A percentile compares a stretch with the other conserved stretches of the same genome.
phyloP scores from a whole-genome alignment of 2,329 filamentous ascomycete genomes.

The Epichloe sp. region DNA sequence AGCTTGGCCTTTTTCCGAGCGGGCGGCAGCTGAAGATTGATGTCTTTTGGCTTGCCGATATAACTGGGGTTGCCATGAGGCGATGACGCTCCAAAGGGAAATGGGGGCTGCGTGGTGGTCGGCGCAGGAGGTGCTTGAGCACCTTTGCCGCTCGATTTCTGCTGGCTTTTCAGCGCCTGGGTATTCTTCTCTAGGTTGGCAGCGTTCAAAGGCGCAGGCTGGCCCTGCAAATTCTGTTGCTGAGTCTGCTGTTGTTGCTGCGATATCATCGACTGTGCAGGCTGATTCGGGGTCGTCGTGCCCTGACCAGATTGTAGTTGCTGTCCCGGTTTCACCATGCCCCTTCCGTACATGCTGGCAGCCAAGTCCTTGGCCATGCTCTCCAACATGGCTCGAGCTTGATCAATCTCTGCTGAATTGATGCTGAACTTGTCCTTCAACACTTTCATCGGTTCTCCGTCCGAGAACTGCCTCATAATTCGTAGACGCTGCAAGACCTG shows the following conservation, averaged over 20 bases:
- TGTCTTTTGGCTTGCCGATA: slow-evolving; percentile 36
- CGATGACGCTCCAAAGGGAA: slow-evolving; percentile 40
- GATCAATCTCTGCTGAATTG: slow-evolving; percentile 35
- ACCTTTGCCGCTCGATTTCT: slow-evolving; percentile 27
- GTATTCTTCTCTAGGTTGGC: slow-evolving; percentile 40
- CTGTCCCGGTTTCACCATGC: slow-evolving; percentile 14
- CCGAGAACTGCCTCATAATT: slow-evolving; percentile 38
- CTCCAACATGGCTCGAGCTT: slow-evolving; percentile 32
- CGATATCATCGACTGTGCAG: slow-evolving; percentile 1
- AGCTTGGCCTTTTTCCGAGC: slow-evolving; percentile 45
- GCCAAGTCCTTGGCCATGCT: slow-evolving; percentile 37
- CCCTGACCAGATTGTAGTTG: slow-evolving; percentile 13
- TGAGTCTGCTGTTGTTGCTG: slow-evolving; percentile 13
- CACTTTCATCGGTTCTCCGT: slow-evolving; percentile 31
- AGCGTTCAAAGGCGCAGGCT: slow-evolving; percentile 26
- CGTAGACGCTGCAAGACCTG: slow-evolving; percentile 32
- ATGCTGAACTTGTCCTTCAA: slow-evolving; percentile 40
- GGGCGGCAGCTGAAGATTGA: slow-evolving; percentile 42
- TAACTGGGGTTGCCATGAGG: slow-evolving; percentile 48
- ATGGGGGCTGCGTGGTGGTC: slow-evolving; percentile 43
- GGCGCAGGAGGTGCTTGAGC: slow-evolving; percentile 42
- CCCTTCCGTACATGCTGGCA: slow-evolving; percentile 16
- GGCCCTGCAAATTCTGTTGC: slow-evolving; percentile 12
- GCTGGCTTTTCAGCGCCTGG: slow-evolving; percentile 29
- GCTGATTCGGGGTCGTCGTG: slow-evolving; percentile 15